Percentiles rank a stretch among this genome's conserved stretches.
Evolutionary conservation across 2,329 filamentous ascomycete species (phyloP).

Genomic region (Botryotinia calthae): DNA sequence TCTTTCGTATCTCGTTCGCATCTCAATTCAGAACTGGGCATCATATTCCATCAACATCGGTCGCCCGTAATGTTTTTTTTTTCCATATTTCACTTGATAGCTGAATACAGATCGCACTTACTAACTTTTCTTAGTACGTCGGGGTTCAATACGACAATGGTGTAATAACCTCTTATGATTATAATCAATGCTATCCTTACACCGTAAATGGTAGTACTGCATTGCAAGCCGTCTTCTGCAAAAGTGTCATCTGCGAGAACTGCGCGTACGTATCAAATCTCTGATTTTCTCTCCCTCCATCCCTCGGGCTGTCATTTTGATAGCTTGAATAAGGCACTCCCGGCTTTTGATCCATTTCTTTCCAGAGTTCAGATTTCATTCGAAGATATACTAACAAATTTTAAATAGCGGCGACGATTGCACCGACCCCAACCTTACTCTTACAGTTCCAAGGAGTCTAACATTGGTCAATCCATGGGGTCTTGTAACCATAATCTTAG

Average conservation of each 20-base stretch:
- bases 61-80: not conserved
- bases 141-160: not conserved
- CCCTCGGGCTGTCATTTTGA: not conserved
- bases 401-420: not conserved
- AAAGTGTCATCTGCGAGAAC: not conserved
- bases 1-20: not conserved
- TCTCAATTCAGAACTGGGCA: fast-evolving
- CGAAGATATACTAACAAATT: not conserved
- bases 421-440: not conserved
- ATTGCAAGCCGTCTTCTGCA: not conserved
- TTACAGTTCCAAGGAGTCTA: not conserved
- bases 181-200: not conserved
- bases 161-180: slow-evolving; percentile 2
- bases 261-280: not conserved
- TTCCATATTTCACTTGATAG: not conserved
- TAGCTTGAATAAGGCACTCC: no score
- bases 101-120: not conserved
- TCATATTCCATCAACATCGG: not conserved
- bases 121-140: not conserved
- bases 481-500: not conserved
- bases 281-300: not conserved
- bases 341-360: not conserved
- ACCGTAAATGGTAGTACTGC: not conserved
- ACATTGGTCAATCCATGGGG: not conserved
- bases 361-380: no score